These are phyloP conservation scores for Venturia asperata DNA, from an alignment of 2,329 filamentous ascomycete species.

Conservation along the genomic window DNA sequence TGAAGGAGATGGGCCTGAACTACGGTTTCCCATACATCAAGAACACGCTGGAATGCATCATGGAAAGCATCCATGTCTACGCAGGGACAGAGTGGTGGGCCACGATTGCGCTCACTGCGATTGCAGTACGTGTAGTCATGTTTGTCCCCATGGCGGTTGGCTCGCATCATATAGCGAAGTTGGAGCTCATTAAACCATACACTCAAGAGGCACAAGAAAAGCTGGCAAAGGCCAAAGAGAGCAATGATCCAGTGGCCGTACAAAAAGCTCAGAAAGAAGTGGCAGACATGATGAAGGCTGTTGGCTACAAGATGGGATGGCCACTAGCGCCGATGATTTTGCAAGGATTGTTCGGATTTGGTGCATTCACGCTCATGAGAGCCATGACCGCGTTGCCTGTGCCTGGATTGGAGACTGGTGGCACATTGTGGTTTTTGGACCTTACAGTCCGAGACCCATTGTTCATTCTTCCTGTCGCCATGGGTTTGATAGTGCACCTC, in stretches of 20 bases:
- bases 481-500: slow-evolving; percentile 50
- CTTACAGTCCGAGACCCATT: slow-evolving; percentile 70
- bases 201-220: slow-evolving; percentile 50
- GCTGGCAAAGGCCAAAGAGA: slow-evolving; percentile 40
- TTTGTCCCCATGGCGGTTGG: slow-evolving; percentile 58
- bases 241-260: slow-evolving; percentile 39
- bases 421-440: slow-evolving; percentile 71
- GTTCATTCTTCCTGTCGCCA: slow-evolving; percentile 62
- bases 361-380: slow-evolving; percentile 69
- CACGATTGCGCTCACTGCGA: slow-evolving; percentile 59
- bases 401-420: slow-evolving; percentile 64
- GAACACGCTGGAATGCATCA: slow-evolving; percentile 60
- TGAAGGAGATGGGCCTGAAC: slow-evolving; percentile 75
- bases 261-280: slow-evolving; percentile 42
- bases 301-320: slow-evolving; percentile 46
- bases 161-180: slow-evolving; percentile 55
- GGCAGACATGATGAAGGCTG: slow-evolving; percentile 43
- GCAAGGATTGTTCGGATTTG: slow-evolving; percentile 67
- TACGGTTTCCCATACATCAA: slow-evolving; percentile 73
- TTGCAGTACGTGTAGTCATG: slow-evolving; percentile 57
- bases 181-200: slow-evolving; percentile 54
- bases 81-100: slow-evolving; percentile 74
- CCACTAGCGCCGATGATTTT: slow-evolving; percentile 50
- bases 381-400: slow-evolving; percentile 74
- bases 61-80: slow-evolving; percentile 79